Percentiles rank a stretch among this genome's conserved stretches.
Evolutionary conservation across 2,329 filamentous ascomycete genomes (phyloP).

Genomic region (Gnomoniopsis smithogilvyi): DNA sequence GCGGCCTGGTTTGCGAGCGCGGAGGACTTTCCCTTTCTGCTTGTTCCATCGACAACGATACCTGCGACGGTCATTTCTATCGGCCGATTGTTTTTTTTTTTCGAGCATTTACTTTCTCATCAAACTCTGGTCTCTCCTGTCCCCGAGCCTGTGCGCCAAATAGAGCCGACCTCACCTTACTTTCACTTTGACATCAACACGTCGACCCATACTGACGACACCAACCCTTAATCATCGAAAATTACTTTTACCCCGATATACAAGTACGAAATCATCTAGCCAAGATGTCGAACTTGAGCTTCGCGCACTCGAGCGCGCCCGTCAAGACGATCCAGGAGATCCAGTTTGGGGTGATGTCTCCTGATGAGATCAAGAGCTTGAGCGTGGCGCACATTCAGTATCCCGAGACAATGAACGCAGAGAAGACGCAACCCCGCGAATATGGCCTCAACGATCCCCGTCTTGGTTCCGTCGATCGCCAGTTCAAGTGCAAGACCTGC

Average conservation of each 20-base stretch:
- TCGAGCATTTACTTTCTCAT: constrained; percentile 12
- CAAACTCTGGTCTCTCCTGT: neutral
- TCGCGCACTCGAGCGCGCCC: constrained; percentile 88
- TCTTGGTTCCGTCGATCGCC: constrained; percentile 92
- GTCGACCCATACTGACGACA: neutral
- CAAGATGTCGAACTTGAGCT: constrained; percentile 89
- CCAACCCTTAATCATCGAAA: constrained; percentile 15
- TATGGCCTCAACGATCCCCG: constrained; percentile 93
- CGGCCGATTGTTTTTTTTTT: neutral
- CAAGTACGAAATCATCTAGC: constrained; percentile 31
- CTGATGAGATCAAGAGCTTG: constrained; percentile 99
- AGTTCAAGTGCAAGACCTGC: constrained; percentile 94
- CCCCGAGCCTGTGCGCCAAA: neutral
- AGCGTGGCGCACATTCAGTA: constrained; percentile 95
- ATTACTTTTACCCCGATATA: neutral
- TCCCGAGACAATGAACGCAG: constrained; percentile 99
- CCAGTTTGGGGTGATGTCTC: constrained; percentile 95
- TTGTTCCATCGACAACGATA: constrained; percentile 13
- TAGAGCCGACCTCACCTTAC: neutral
- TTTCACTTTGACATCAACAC: constrained; percentile 5
- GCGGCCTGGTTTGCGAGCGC: constrained; percentile 30
- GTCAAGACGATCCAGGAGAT: constrained; percentile 98
- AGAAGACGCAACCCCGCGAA: constrained; percentile 83
- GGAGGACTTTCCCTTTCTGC: constrained; percentile 13
- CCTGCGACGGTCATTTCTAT: constrained; percentile 6